These are phyloP conservation scores for Sugiyamaella chiloensis DNA, from an alignment of 805 yeast species.

Conservation along the genomic window DNA sequence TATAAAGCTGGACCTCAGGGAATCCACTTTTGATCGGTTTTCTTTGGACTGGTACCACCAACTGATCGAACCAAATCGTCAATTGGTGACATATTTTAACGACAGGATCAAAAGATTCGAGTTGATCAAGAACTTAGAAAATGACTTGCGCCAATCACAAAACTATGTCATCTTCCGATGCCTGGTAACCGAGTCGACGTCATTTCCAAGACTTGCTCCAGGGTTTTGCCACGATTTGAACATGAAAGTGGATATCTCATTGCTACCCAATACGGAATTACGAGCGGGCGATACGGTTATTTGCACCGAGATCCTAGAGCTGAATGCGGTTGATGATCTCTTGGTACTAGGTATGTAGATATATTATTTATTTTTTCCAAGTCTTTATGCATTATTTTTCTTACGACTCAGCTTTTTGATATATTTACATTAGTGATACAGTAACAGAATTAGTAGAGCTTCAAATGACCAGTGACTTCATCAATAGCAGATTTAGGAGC, in stretches of 20 bases:
- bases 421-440: not conserved
- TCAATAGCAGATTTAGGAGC: conserved; percentile 81
- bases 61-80: conserved; percentile 9
- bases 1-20: too few relatives aligned
- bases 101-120: conserved; percentile 29
- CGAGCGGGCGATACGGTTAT: conserved; percentile 45
- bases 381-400: not conserved
- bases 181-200: conserved; percentile 38
- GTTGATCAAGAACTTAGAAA: conserved; percentile 20
- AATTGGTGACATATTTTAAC: conserved; percentile 23
- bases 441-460: conserved; percentile 50
- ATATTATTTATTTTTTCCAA: not conserved
- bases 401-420: not conserved
- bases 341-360: conserved; percentile 38
- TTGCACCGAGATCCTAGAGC: conserved; percentile 44
- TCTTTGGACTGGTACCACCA: not conserved
- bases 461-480: conserved; percentile 74
- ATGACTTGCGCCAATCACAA: conserved; percentile 17
- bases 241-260: conserved; percentile 45
- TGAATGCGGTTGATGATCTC: conserved; percentile 41
- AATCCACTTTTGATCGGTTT: not conserved
- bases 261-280: conserved; percentile 26
- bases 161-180: conserved; percentile 40
- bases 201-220: conserved; percentile 33
- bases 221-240: conserved; percentile 50